phyloP scores from a whole-genome alignment of 192 early-diverging fungal species.

The Podila epicladia region DNA sequence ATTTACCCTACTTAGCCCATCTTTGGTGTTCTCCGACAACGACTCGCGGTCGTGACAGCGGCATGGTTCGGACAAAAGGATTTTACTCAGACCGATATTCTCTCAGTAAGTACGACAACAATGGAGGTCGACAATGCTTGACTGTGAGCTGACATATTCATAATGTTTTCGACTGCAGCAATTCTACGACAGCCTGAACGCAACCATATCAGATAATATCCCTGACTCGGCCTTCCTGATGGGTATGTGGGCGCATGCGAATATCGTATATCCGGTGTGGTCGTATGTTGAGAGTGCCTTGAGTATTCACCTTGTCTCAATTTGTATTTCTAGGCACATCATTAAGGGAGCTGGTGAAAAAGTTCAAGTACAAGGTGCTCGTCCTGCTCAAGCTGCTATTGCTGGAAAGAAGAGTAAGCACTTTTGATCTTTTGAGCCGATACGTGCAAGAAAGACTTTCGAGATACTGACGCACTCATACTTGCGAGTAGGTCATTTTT shows the following conservation, averaged over 20 bases:
- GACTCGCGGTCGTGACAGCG: constrained; percentile 79
- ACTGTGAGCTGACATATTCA: neutral
- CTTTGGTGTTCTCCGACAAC: constrained; percentile 76
- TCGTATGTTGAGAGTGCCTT: neutral
- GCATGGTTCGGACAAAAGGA: constrained; percentile 84
- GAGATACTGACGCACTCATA: neutral
- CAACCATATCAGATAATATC: constrained; percentile 62
- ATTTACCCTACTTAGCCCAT: constrained; percentile 56
- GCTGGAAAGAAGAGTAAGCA: constrained; percentile 72
- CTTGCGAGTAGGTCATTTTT: constrained; percentile 69
- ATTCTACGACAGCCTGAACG: constrained; percentile 67
- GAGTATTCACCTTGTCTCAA: neutral
- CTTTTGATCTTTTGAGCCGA: no score
- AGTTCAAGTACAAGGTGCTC: constrained; percentile 80
- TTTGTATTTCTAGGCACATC: constrained; percentile 62
- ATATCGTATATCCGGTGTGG: neutral
- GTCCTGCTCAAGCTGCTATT: constrained; percentile 80
- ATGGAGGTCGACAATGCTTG: neutral
- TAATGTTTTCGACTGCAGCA: constrained; percentile 53
- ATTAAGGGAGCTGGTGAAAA: constrained; percentile 73
- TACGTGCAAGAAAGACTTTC: neutral
- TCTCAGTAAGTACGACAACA: constrained; percentile 58
- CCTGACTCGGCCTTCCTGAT: constrained; percentile 74
- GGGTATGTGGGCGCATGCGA: constrained; percentile 52
- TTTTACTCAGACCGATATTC: constrained; percentile 81